A percentile compares a stretch with the other conserved stretches of the same genome.
Conservation (phyloP, 1,284 basidiomycete species). For the Afroboletus lepidellus region DNA sequence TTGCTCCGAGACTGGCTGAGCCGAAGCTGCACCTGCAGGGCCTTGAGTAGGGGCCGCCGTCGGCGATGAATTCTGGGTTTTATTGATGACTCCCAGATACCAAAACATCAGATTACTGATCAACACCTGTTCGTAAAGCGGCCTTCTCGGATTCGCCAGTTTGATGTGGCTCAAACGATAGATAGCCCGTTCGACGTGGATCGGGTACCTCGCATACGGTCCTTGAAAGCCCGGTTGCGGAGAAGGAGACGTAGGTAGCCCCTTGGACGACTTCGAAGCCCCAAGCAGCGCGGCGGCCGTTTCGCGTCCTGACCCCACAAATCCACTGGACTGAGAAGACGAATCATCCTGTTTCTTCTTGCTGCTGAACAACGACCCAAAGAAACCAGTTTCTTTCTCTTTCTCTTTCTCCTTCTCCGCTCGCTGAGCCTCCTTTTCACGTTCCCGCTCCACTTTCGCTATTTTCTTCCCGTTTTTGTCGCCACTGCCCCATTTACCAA, state of each 20-base stretch:
- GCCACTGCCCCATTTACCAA: conserved; percentile 66
- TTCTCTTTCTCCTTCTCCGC: conserved; percentile 51
- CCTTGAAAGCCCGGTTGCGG: conserved; percentile 58
- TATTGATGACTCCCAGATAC: conserved; percentile 98
- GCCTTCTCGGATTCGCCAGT: conserved; percentile 92
- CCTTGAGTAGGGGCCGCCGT: conserved; percentile 30
- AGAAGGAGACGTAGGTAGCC: conserved; percentile 57
- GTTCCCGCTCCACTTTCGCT: conserved; percentile 45
- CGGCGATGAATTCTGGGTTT: conserved; percentile 54
- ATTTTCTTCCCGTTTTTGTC: conserved; percentile 60
- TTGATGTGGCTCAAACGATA: conserved; percentile 98
- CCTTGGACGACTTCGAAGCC: conserved; percentile 75
- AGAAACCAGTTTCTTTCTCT: conserved; percentile 70
- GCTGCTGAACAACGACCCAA: conserved; percentile 83
- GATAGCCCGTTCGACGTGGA: conserved; percentile 97
- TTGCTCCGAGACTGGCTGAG: conserved; percentile 27
- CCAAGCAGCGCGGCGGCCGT: conserved; percentile 81
- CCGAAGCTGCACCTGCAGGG: conserved; percentile 9
- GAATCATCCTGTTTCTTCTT: conserved; percentile 79
- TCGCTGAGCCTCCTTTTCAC: conserved; percentile 46
- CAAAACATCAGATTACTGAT: conserved; percentile 99
- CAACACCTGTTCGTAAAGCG: conserved; percentile 96
- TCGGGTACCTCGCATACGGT: conserved; percentile 85
- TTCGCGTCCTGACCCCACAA: conserved; percentile 67
- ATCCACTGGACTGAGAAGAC: conserved; percentile 46